A percentile compares a stretch with the other conserved stretches of the same genome.
phyloP scores from a whole-genome alignment of 2,329 filamentous ascomycete species.

The Gliomastix tumulicola region DNA sequence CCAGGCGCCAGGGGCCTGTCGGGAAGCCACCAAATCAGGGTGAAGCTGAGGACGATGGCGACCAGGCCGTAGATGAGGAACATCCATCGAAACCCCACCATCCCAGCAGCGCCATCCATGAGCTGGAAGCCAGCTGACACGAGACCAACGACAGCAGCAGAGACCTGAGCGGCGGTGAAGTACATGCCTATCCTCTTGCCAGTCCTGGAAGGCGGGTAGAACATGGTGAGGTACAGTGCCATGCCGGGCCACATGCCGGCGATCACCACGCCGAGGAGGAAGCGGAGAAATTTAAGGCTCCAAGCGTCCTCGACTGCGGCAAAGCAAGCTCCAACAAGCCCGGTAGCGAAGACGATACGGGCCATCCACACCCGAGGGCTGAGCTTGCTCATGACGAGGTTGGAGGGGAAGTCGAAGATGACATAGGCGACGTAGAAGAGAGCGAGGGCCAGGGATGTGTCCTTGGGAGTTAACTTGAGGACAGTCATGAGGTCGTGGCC shows the following conservation, averaged over 20 bases:
- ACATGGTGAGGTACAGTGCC: slow-evolving; percentile 86
- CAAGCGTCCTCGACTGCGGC: slow-evolving; percentile 74
- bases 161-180: slow-evolving; percentile 83
- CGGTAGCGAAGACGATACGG: slow-evolving; percentile 81
- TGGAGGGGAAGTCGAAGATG: slow-evolving; percentile 81
- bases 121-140: slow-evolving; percentile 88
- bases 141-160: slow-evolving; percentile 80
- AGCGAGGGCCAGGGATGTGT: slow-evolving; percentile 77
- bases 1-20: slow-evolving; percentile 74
- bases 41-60: slow-evolving; percentile 63
- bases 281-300: slow-evolving; percentile 82
- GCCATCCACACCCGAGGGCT: slow-evolving; percentile 90
- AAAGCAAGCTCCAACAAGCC: slow-evolving; percentile 77
- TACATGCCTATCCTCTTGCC: slow-evolving; percentile 86
- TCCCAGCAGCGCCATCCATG: slow-evolving; percentile 72
- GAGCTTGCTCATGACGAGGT: slow-evolving; percentile 78
- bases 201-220: slow-evolving; percentile 81
- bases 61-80: slow-evolving; percentile 80
- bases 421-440: slow-evolving; percentile 93
- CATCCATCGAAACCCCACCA: slow-evolving; percentile 89
- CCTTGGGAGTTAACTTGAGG: slow-evolving; percentile 62
- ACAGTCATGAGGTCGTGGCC: slow-evolving; percentile 70
- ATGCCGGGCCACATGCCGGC: slow-evolving; percentile 95
- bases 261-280: slow-evolving; percentile 79
- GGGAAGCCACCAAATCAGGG: slow-evolving; percentile 83